Evolutionary conservation across 257 asterid genomes (phyloP).

Genomic region (Linaria vulgaris): DNA sequence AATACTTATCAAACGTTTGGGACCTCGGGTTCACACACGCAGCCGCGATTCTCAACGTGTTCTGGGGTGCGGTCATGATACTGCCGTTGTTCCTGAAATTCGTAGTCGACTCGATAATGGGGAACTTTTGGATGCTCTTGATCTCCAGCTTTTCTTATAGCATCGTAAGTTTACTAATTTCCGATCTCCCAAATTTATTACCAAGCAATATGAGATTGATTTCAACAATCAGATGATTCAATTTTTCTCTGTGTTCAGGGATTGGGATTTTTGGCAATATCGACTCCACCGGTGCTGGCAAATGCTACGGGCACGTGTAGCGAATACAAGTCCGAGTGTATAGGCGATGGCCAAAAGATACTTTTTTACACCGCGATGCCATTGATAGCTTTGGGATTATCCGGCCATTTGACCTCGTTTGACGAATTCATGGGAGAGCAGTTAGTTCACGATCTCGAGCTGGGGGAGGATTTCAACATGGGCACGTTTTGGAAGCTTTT

Average conservation of each 20-base stretch:
- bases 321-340: background rate
- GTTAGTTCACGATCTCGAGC: background rate
- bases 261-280: background rate
- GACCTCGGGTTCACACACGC: conserved; percentile 24
- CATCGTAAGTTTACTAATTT: conserved; percentile 10
- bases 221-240: no score
- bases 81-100: conserved; percentile 11
- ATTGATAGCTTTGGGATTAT: conserved; percentile 27
- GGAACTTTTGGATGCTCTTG: conserved; percentile 13
- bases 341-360: background rate
- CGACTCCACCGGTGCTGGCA: conserved; percentile 12
- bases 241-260: no score
- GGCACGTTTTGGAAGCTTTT: conserved; percentile 26
- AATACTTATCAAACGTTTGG: conserved; percentile 23
- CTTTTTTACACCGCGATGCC: conserved; percentile 3
- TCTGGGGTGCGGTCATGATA: conserved; percentile 6
- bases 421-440: conserved; percentile 37
- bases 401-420: conserved; percentile 36
- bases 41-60: conserved; percentile 1
- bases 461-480: background rate
- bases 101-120: conserved; percentile 5
- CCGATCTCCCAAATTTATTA: no score
- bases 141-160: conserved; percentile 21
- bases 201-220: no score
- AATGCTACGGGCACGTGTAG: background rate